Base-by-base conservation (phyloP, 2,329 filamentous ascomycete species). In the Neofusicoccum umdonicola region DNA sequence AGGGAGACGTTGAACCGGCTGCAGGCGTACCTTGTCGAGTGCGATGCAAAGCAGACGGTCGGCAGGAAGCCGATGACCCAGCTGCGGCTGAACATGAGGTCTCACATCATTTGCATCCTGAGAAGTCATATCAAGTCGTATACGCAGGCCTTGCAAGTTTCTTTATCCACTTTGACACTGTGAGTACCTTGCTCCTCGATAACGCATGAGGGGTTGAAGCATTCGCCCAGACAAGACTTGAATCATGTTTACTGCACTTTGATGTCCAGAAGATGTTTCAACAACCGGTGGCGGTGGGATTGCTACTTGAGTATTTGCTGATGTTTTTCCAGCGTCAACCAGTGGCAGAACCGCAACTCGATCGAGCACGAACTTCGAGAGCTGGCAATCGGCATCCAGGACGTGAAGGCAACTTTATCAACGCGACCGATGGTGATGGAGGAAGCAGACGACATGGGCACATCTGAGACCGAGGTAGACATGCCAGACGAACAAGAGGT, bases 61-160 rank as follows among this genome's bases (percentile, higher is more conserved):
- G 62, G 51, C 6, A 37, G 42, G 15, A 57, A 35, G 31, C 62
- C 62, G 3, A 35, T 57, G 19, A 47, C 42, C 3, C 62, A 64
- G 44, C 35, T 64, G 34, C 52, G 44, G 34, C 52, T 64, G 27
- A 57, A 64, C 15, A 64, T 64, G 62, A 57, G 35, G 17, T 64
- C 62, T 11, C 62, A 64, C 19, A 57, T 54, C 15, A 48, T 64
- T 34, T 41, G 35, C n/a, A 64, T 58, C n/a, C 22, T 64, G 34
- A 48, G 62, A 35, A 57, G 52, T 11, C 52, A 64, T 11, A 48
- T 64, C 17, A 64, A 64, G 42, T 64, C 62, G 15, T 57, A 64
- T 17, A 64, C 62, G 7, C 62, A 58, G 15, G 62, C 62, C 31
- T 54, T 64, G 34, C 62, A 64, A n/a, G 51, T 64, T 1, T 64